Evolutionary conservation across 2,329 filamentous ascomycete genomes (phyloP), one percentile per base, ranked within the genome.

Genomic region (Penicillium brasilianum): DNA sequence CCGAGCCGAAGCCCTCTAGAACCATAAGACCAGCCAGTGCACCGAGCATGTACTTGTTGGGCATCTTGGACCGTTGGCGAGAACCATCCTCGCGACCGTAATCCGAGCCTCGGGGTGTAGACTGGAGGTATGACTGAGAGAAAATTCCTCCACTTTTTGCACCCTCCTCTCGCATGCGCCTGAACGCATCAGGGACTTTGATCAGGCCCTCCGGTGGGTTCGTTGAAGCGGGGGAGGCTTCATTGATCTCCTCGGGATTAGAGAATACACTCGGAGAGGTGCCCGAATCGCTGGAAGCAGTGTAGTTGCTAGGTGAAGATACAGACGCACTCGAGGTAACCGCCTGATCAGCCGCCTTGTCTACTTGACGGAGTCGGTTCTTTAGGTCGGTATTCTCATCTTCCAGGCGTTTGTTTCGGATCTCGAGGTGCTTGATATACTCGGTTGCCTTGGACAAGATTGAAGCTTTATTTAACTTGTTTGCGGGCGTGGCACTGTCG

Each of bases 391-490:
- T 84, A 72, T 97, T 93, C 74, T 98, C 93, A 49, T 96, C 92
- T 55, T 88, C 82, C 10, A 97, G 81, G 6, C 90, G 87, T 66
- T 88, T 90, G 70, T 96, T 96, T 13, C 93, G 88, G 80, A 96
- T 96, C 77, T 98, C 94, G 1, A 98, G 81, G 77, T 98, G 93
- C 39, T 89, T 87, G 67, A 98, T 98, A 70, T 98, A 98, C 75
- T 98, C 94, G 6, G 94, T 97, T 2, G 94, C 94, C 77, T 98
- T 98, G 66, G 92, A 93, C 46, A 98, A 80, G 54, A 98, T 92
- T 2, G 93, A 97, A n/a, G 94, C 94, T 77, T 98, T 98, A 82
- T 98, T 98, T 30, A 97, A 82, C 77, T 98, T 98, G 80, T 96
- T 93, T 6, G 93, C 92, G 0, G 93, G 91, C 2, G 92, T 90